A percentile compares a stretch with the other conserved stretches of the same genome.
Evolutionary conservation across 1,284 basidiomycete genomes (phyloP).

Genomic region (Sphagnurus paluster): DNA sequence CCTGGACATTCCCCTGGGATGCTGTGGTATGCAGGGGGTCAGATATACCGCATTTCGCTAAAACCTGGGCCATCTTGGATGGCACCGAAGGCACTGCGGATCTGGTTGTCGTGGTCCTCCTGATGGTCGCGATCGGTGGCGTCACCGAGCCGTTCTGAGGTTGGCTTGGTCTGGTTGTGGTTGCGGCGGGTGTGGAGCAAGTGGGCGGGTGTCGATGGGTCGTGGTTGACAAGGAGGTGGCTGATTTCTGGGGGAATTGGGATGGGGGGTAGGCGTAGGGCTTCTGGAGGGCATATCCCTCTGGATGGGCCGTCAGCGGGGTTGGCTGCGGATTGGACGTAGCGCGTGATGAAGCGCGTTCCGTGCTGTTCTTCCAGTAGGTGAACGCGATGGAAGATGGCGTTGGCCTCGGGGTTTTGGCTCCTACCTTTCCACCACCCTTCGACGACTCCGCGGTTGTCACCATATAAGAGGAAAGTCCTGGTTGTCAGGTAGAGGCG

Average conservation of each 20-base stretch:
- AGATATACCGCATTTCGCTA: too few species aligned
- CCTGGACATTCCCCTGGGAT: too few species aligned
- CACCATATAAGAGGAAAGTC: slow-evolving; percentile 29
- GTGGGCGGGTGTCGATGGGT: slow-evolving; percentile 17
- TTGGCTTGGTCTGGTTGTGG: too few species aligned
- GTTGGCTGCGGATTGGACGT: neutral
- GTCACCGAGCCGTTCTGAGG: too few species aligned
- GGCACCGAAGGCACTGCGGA: too few species aligned
- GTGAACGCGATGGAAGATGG: slow-evolving; percentile 25
- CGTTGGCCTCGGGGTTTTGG: slow-evolving; percentile 29
- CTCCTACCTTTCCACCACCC: slow-evolving; percentile 38
- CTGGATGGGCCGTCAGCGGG: slow-evolving; percentile 1
- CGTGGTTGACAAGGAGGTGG: slow-evolving; percentile 29
- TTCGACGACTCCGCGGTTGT: slow-evolving; percentile 40
- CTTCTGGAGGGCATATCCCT: neutral
- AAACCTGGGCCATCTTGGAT: too few species aligned
- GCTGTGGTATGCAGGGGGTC: too few species aligned
- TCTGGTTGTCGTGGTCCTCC: too few species aligned
- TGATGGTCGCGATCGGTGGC: too few species aligned
- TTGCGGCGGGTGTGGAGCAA: neutral
- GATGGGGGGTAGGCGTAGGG: slow-evolving; percentile 2
- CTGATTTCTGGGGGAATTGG: slow-evolving; percentile 9
- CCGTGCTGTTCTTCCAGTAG: neutral
- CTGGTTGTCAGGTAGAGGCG: neutral
- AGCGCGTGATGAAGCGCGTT: neutral